These are phyloP conservation scores for Canavalia ensiformis DNA, from an alignment of 306 rosid species.

Conservation along the genomic window DNA sequence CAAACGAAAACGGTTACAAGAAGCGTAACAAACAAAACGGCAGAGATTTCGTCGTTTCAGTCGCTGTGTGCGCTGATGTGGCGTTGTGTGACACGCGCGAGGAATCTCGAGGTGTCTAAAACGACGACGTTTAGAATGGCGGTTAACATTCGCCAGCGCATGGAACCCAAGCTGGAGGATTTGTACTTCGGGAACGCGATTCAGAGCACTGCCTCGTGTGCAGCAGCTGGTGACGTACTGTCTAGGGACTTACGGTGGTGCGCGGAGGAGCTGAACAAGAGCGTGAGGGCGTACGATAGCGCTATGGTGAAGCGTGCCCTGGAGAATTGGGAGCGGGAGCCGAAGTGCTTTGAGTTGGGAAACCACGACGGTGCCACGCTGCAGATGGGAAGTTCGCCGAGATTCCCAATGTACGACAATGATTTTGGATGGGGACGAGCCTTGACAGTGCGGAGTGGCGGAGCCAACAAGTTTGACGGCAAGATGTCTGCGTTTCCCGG, in stretches of 20 bases:
- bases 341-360: conserved; percentile 74
- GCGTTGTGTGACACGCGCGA: conserved; percentile 78
- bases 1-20: conserved; percentile 48
- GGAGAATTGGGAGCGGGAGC: conserved; percentile 76
- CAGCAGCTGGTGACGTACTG: conserved; percentile 60
- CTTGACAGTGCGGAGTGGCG: conserved; percentile 76
- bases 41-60: conserved; percentile 82
- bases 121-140: conserved; percentile 85
- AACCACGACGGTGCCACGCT: conserved; percentile 80
- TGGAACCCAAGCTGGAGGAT: conserved; percentile 69
- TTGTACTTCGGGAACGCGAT: conserved; percentile 92
- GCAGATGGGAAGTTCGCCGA: conserved; percentile 89
- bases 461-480: conserved; percentile 86
- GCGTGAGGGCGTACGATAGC: conserved; percentile 70
- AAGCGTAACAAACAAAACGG: not conserved
- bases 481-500: conserved; percentile 88
- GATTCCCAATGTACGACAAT: conserved; percentile 94
- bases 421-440: conserved; percentile 96
- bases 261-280: conserved; percentile 73
- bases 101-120: conserved; percentile 60
- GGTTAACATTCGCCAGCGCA: conserved; percentile 75
- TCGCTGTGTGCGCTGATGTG: conserved; percentile 75
- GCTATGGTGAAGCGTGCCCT: conserved; percentile 62
- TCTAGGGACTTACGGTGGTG: conserved; percentile 69
- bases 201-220: conserved; percentile 67